Base-by-base conservation (phyloP, 2,329 filamentous ascomycete species). In the Alternaria metachromatica region DNA sequence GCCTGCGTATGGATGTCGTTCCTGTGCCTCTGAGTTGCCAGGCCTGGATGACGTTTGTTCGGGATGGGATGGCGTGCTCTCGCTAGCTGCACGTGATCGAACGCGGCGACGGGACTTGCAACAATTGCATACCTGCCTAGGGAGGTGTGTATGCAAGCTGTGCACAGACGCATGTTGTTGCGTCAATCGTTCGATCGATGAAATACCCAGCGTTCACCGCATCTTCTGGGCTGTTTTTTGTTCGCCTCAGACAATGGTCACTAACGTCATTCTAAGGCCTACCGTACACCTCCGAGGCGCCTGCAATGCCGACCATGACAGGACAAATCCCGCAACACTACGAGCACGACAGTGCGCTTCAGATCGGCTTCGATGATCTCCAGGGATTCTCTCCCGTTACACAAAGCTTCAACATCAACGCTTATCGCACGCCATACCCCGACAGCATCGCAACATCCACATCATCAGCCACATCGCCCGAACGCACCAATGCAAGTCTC, bases 401-500 rank as follows among this genome's bases (percentile, higher is more conserved):
- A 20, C 69, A 73, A 21, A 51, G 66, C 44, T 76, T 72, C 62
- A 68, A 66, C 33, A 69, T 72, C 21, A 70, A 67, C 49, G 60
- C 73, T 41, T 74, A 77, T 56, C 68, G 69, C 58, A 72, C 72
- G 18, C 75, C 75, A 28, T 78, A 78, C 49, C 72, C 76, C 15
- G 75, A 76, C 64, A 78, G 75, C 67, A 77, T 73, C 54, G 74
- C 74, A 20, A 75, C 72, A 43, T 72, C 71, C 50, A 61, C 75
- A 48, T 65, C 68, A 68, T 66, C 76, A 66, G 66, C 72, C 55
- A 68, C 70, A 15, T 73, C 69, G 11, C 72, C 72, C 21, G 72
- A 74, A 23, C 64, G 68, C 3, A 63, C 71, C 18, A 51, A 65
- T 20, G 59, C 65, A 37, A 58, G 58, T 30, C 56, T 69, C 12